Percentiles rank a stretch among this genome's conserved stretches.
Conservation (phyloP, 176 grass and related monocot species). For the Typha latifolia region DNA sequence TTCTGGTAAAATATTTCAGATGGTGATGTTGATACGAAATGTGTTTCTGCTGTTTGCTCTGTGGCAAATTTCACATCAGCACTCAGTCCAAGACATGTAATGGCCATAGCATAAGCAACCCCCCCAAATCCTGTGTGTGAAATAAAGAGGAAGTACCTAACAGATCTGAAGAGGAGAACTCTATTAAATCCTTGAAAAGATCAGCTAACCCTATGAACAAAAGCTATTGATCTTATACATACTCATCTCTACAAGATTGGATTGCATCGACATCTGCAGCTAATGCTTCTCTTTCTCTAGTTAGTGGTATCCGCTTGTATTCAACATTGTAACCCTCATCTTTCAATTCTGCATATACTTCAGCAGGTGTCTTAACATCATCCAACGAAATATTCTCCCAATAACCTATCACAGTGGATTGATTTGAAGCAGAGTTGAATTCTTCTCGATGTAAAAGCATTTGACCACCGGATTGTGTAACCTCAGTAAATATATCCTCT, state of each 20-base stretch:
- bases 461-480: constrained; percentile 54
- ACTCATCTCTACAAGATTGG: constrained; percentile 68
- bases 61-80: constrained; percentile 75
- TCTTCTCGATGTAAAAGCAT: constrained; percentile 90
- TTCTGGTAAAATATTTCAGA: constrained; percentile 36
- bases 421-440: constrained; percentile 36
- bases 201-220: constrained; percentile 2
- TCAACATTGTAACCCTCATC: constrained; percentile 64
- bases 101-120: constrained; percentile 94
- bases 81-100: constrained; percentile 65
- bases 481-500: constrained; percentile 84
- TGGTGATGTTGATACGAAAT: constrained; percentile 74
- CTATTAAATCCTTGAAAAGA: constrained; percentile 8
- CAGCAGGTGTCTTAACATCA: constrained; percentile 69
- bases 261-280: constrained; percentile 94
- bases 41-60: constrained; percentile 78
- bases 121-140: constrained; percentile 90
- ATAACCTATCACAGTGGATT: constrained; percentile 82
- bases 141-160: constrained; percentile 83
- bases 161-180: constrained; percentile 53
- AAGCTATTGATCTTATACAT: constrained; percentile 14
- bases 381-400: constrained; percentile 77
- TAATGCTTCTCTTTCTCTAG: constrained; percentile 91
- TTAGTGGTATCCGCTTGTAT: constrained; percentile 89
- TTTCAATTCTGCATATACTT: constrained; percentile 59